Conservation (phyloP, 2,329 filamentous ascomycete species). For the Aureobasidium mangrovei region DNA sequence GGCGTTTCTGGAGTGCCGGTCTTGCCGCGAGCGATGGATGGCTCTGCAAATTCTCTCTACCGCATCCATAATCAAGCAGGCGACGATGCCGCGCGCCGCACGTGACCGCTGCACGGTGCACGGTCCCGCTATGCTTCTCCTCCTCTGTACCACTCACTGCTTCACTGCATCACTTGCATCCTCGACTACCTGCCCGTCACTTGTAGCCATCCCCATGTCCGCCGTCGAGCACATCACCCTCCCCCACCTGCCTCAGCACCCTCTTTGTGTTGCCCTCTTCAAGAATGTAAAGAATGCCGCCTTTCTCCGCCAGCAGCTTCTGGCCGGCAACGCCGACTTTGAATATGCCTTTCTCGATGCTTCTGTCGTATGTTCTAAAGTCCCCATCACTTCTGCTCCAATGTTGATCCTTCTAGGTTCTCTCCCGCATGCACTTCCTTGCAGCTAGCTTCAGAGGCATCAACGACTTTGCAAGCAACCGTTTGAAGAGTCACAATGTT, state of each 20-base stretch:
- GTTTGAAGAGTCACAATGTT: conserved; percentile 71
- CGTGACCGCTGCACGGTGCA: too few species aligned
- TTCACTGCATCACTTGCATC: not conserved
- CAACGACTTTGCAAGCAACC: conserved; percentile 51
- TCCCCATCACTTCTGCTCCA: not conserved
- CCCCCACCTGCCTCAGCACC: conserved; percentile 64
- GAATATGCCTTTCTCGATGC: conserved; percentile 95
- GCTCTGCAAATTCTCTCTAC: too few species aligned
- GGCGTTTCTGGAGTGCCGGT: too few species aligned
- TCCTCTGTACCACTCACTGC: not conserved
- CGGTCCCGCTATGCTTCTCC: too few species aligned
- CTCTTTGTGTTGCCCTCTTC: conserved; percentile 68
- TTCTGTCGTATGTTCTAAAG: conserved; percentile 47
- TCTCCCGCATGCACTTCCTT: conserved; percentile 64
- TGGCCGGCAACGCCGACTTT: conserved; percentile 74
- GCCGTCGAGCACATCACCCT: conserved; percentile 59
- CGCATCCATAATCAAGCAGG: too few species aligned
- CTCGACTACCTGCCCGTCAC: not conserved
- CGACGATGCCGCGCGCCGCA: too few species aligned
- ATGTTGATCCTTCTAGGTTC: conserved; percentile 41
- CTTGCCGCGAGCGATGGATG: too few species aligned
- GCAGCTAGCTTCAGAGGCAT: conserved; percentile 71
- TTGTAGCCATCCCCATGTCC: conserved; percentile 30
- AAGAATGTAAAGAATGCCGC: conserved; percentile 65
- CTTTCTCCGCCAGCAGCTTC: conserved; percentile 71